These are phyloP conservation scores for Priceomyces medius DNA, from an alignment of 805 yeast species.

Conservation along the genomic window DNA sequence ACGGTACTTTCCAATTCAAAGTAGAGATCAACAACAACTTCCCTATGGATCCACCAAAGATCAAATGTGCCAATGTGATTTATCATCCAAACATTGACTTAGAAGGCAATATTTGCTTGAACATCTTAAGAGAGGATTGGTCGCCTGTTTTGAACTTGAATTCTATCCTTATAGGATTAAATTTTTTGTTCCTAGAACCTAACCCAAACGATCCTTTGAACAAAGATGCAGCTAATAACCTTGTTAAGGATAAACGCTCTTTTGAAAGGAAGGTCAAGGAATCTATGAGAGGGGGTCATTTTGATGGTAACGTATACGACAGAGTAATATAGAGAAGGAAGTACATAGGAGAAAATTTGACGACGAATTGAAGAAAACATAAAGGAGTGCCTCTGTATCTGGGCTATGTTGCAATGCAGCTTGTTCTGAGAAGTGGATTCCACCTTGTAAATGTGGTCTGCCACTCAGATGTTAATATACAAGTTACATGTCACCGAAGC, in stretches of 20 bases:
- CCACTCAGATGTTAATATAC: too few species aligned
- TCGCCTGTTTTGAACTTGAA: conserved; percentile 85
- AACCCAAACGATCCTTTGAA: conserved; percentile 91
- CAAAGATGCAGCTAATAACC: conserved; percentile 74
- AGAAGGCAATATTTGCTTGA: conserved; percentile 88
- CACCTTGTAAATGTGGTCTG: too few species aligned
- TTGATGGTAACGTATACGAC: conserved; percentile 62
- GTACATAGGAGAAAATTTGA: not conserved
- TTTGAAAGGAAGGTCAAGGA: conserved; percentile 58
- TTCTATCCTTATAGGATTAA: conserved; percentile 78
- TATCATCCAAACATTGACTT: conserved; percentile 93
- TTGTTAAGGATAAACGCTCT: conserved; percentile 32
- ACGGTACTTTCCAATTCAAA: conserved; percentile 71
- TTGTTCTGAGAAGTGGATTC: too few species aligned
- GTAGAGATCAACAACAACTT: conserved; percentile 66
- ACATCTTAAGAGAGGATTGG: conserved; percentile 94
- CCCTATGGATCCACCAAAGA: conserved; percentile 93
- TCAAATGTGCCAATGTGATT: conserved; percentile 65
- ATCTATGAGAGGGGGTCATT: conserved; percentile 72
- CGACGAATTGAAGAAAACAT: too few species aligned
- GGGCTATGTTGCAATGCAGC: too few species aligned
- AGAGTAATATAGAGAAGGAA: conserved; percentile 38
- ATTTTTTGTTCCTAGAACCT: conserved; percentile 85
- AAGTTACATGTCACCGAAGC: too few species aligned
- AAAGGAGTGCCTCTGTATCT: too few species aligned